Evolutionary conservation across 2,329 filamentous ascomycete species (phyloP).

Genomic region (Cordyceps fumosorosea): DNA sequence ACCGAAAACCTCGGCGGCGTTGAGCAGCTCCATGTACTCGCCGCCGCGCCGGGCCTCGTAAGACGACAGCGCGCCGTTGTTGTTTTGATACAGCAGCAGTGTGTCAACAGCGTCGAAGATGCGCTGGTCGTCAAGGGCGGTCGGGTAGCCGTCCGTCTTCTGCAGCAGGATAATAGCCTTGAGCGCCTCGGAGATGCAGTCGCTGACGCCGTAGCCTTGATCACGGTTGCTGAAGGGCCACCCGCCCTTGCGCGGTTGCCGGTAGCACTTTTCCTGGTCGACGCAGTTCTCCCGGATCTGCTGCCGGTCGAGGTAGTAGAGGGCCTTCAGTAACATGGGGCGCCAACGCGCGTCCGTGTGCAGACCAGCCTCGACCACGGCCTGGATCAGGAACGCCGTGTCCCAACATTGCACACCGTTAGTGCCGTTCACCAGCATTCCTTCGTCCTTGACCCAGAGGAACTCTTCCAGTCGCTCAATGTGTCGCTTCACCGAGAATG

Average conservation of each 20-base stretch:
- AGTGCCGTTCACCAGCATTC: constrained; percentile 91
- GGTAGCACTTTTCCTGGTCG: constrained; percentile 75
- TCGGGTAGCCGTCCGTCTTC: constrained; percentile 66
- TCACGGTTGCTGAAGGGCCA: constrained; percentile 93
- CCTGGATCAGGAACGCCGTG: constrained; percentile 83
- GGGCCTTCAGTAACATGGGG: constrained; percentile 74
- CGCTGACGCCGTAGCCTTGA: constrained; percentile 92
- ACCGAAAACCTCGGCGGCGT: constrained; percentile 94
- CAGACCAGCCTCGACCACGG: constrained; percentile 70
- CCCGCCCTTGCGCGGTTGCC: constrained; percentile 83
- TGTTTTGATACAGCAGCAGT: constrained; percentile 84
- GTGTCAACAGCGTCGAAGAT: constrained; percentile 88
- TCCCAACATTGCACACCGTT: constrained; percentile 99
- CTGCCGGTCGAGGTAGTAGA: constrained; percentile 82
- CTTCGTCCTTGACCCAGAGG: constrained; percentile 85
- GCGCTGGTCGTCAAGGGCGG: constrained; percentile 66
- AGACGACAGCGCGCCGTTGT: constrained; percentile 76
- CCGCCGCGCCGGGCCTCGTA: constrained; percentile 82
- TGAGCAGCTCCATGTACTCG: constrained; percentile 73
- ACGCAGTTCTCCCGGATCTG: constrained; percentile 81
- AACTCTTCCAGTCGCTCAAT: constrained; percentile 78
- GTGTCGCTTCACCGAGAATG: constrained; percentile 66
- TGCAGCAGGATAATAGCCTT: constrained; percentile 84
- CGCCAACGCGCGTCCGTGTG: constrained; percentile 70
- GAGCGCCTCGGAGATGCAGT: constrained; percentile 87